Evolutionary conservation across 192 early-diverging fungal species (phyloP), one percentile per base, ranked within the genome.

Genomic region (Tieghemiomyces parasiticus): DNA sequence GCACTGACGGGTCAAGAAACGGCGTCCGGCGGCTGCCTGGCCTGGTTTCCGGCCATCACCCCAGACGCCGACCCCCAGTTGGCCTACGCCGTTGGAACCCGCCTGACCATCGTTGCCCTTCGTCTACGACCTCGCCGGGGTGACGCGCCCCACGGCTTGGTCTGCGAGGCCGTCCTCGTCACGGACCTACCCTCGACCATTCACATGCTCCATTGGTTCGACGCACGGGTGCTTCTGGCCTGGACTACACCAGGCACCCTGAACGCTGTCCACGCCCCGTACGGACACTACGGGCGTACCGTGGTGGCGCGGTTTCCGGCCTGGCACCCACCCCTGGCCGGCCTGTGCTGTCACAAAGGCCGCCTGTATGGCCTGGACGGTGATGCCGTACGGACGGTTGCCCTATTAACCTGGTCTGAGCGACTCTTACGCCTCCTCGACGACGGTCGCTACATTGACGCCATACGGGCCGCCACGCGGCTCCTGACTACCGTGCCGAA

Each of bases 341-440:
- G 16, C 6, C 8, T 42, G 6, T 58, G 55, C 10, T 58, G 55
- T 34, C n/a, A 58, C 35, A 58, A 58, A 35, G 55, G 55, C 10
- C 32, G 32, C 4, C n/a, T 58, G 32, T 58, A 58, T 28, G 6
- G 16, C n/a, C 19, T 58, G 35, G n/a, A 16, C 20, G 34, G 22
- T 12, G 35, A 0, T 22, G 30, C n/a, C 4, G 35, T 58, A 6
- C 20, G 4, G 3, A 2, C 22, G 13, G 32, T 25, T 20, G 16
- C 32, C 10, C 33, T 58, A 34, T n/a, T 58, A 16, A 58, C 20
- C 10, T 58, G 55, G 55, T 58, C 55, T 34, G 55, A 58, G 10
- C 55, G 55, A 12, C 32, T 58, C 4, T 4, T 58, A n/a, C 55
- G 33, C 10, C 35, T 58, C 22, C 34, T 58, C 33, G 55, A 38